These are phyloP conservation scores for Blastocystis sp. DNA, from an alignment of 352 stramenopile genomes.

Conservation along the genomic window DNA sequence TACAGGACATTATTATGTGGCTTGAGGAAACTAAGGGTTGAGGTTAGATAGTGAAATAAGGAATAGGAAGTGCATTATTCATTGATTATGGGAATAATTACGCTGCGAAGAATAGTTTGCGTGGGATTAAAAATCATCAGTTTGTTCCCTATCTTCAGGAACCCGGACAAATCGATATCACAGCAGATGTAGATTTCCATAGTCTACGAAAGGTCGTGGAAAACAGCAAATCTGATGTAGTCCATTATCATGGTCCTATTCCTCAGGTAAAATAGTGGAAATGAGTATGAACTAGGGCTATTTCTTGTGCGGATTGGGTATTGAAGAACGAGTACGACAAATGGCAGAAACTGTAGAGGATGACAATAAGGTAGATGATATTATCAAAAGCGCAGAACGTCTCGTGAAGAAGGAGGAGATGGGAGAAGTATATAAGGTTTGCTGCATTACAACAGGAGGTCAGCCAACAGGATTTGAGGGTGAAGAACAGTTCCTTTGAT, in stretches of 20 bases:
- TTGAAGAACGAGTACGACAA: constrained; percentile 70
- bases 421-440: constrained; percentile 63
- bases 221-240: constrained; percentile 36
- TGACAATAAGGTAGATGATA: constrained; percentile 70
- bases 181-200: constrained; percentile 78
- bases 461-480: constrained; percentile 66
- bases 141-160: constrained; percentile 82
- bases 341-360: constrained; percentile 71
- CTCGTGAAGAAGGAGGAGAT: constrained; percentile 63
- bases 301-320: constrained; percentile 72
- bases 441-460: constrained; percentile 35
- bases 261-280: constrained; percentile 66
- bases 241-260: constrained; percentile 67
- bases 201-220: constrained; percentile 74
- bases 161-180: constrained; percentile 81
- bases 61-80: constrained; percentile 77
- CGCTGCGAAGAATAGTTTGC: constrained; percentile 80
- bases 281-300: constrained; percentile 68
- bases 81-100: constrained; percentile 88
- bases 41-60: background rate
- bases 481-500: constrained; percentile 65
- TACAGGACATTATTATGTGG: constrained; percentile 83
- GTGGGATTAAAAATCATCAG: constrained; percentile 84
- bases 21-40: constrained; percentile 76
- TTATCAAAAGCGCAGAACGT: constrained; percentile 55